Conservation (phyloP, 2,329 filamentous ascomycete species). For the Conoideocrella luteorostrata region DNA sequence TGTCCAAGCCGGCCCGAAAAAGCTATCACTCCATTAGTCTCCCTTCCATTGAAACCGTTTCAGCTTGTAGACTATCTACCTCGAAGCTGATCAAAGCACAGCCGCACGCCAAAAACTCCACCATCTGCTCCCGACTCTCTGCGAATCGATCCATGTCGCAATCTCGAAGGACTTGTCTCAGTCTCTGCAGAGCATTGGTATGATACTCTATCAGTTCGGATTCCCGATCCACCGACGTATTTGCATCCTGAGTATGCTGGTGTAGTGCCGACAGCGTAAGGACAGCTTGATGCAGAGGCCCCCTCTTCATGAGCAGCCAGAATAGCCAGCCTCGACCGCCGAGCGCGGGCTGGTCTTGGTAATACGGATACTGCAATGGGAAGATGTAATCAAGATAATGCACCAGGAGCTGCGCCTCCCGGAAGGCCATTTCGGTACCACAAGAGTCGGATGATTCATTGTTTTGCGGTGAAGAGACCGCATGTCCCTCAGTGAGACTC, state of each 20-base stretch:
- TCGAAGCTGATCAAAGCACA: too few species aligned
- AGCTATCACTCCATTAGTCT: too few species aligned
- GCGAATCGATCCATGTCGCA: too few species aligned
- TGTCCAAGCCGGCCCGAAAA: conserved; percentile 15
- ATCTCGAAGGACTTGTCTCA: conserved; percentile 15
- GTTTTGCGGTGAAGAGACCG: not conserved
- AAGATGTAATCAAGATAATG: conserved; percentile 24
- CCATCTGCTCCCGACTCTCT: too few species aligned
- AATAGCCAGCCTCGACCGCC: conserved; percentile 22
- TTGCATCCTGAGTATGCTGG: conserved; percentile 16
- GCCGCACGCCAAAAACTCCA: too few species aligned
- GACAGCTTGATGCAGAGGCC: conserved; percentile 18
- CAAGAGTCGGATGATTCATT: not conserved
- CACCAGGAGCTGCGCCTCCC: conserved; percentile 21
- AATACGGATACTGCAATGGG: conserved; percentile 20
- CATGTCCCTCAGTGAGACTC: not conserved
- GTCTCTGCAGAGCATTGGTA: conserved; percentile 19
- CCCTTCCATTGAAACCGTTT: too few species aligned
- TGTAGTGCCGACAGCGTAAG: conserved; percentile 20
- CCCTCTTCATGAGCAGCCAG: conserved; percentile 15
- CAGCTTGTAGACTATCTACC: too few species aligned
- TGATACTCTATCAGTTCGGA: conserved; percentile 17
- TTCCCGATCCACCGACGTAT: conserved; percentile 14
- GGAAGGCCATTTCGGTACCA: conserved; percentile 6
- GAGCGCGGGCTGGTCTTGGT: conserved; percentile 17